Evolutionary conservation across 225 moss, liverwort and hornwort genomes (phyloP).

Genomic region (Climacium dendroides): DNA sequence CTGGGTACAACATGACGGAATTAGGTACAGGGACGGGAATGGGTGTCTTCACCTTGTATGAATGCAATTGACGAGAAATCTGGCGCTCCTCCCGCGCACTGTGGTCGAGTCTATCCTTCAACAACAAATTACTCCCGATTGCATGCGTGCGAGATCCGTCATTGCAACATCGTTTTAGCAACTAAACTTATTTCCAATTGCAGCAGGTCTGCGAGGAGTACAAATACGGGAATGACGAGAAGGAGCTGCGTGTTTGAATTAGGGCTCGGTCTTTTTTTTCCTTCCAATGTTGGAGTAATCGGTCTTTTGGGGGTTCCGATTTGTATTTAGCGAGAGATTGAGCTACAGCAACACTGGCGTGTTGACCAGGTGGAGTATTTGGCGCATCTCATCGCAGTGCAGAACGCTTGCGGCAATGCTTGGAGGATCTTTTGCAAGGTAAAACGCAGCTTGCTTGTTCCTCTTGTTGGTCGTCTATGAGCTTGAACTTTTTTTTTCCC

Average conservation of each 20-base stretch:
- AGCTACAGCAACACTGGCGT: background rate
- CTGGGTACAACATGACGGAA: no score
- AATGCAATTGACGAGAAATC: background rate
- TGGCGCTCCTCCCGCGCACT: background rate
- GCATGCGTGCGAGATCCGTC: background rate
- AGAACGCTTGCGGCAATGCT: background rate
- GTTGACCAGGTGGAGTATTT: background rate
- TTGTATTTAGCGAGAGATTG: background rate
- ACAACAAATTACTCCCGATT: no score
- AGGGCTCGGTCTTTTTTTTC: background rate
- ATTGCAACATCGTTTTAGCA: background rate
- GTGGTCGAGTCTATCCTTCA: background rate
- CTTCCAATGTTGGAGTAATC: background rate
- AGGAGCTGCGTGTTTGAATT: slow-evolving; percentile 21
- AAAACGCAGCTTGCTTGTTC: background rate
- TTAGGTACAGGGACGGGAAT: no score
- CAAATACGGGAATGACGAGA: slow-evolving; percentile 24
- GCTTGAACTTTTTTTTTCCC: no score
- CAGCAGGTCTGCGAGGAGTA: background rate
- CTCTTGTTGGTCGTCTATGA: background rate
- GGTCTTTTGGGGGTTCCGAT: background rate
- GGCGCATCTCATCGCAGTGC: background rate
- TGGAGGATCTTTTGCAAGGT: background rate
- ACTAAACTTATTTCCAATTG: background rate
- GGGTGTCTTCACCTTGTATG: no score